Percentiles rank a stretch among this genome's conserved stretches.
Evolutionary conservation across 257 asterid species (phyloP).

Genomic region (Lantana camara): DNA sequence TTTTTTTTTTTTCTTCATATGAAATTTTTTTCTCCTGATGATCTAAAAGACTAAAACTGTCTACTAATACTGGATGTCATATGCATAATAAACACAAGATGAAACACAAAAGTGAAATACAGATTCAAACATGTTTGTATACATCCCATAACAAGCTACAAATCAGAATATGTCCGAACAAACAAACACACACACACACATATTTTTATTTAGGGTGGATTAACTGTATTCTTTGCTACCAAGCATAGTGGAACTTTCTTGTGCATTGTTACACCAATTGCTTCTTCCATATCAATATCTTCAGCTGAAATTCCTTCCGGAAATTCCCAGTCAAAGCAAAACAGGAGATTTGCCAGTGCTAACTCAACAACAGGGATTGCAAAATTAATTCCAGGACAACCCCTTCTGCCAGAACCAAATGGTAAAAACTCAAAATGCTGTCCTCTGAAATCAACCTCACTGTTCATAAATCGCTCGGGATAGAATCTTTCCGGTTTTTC

Average conservation of each 20-base stretch:
- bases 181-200: too few species aligned
- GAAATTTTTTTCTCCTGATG: too few species aligned
- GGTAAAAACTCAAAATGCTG: conserved; percentile 47
- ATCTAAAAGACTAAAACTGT: too few species aligned
- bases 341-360: conserved; percentile 51
- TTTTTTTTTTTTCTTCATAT: too few species aligned
- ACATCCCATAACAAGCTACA: too few species aligned
- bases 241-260: conserved; percentile 3
- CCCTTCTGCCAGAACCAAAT: conserved; percentile 56
- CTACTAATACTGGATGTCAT: too few species aligned
- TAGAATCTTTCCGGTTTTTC: conserved; percentile 33
- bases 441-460: conserved; percentile 41
- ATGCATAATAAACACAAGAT: too few species aligned
- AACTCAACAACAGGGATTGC: conserved; percentile 42
- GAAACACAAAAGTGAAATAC: too few species aligned
- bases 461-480: conserved; percentile 46
- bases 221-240: too few species aligned
- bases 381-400: conserved; percentile 55
- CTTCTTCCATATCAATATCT: conserved; percentile 57
- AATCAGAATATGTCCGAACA: too few species aligned
- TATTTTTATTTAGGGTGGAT: too few species aligned
- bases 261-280: conserved; percentile 33
- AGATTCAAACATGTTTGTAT: too few species aligned
- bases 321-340: conserved; percentile 46
- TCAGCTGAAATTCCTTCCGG: conserved; percentile 32